These are phyloP conservation scores for Mycena alexandri DNA, from an alignment of 768 basidiomycete species.

Conservation along the genomic window DNA sequence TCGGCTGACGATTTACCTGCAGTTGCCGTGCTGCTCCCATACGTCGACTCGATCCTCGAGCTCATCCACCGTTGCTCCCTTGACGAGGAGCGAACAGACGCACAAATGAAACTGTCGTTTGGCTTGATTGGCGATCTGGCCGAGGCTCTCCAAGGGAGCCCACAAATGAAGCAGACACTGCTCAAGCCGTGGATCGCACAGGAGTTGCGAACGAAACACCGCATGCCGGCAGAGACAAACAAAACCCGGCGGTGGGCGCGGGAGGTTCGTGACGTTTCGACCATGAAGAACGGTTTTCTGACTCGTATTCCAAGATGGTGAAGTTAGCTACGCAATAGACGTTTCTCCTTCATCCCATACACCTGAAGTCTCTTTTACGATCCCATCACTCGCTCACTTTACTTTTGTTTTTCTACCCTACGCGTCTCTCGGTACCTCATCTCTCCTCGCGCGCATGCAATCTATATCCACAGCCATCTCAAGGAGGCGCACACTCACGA, in stretches of 20 bases:
- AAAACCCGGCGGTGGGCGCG: slow-evolving; percentile 94
- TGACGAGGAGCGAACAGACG: slow-evolving; percentile 89
- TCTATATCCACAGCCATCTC: slow-evolving; percentile 53
- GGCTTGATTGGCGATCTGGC: slow-evolving; percentile 96
- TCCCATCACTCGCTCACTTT: slow-evolving; percentile 26
- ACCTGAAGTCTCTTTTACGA: slow-evolving; percentile 19
- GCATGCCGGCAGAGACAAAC: slow-evolving; percentile 84
- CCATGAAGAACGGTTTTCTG: not conserved
- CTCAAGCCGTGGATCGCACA: slow-evolving; percentile 83
- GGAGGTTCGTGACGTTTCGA: slow-evolving; percentile 69
- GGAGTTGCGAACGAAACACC: slow-evolving; percentile 79
- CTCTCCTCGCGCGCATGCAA: slow-evolving; percentile 62
- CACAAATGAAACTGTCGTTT: slow-evolving; percentile 78
- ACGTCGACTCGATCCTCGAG: slow-evolving; percentile 82
- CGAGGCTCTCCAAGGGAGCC: slow-evolving; percentile 83
- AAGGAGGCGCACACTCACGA: slow-evolving; percentile 42
- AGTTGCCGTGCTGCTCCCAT: slow-evolving; percentile 72
- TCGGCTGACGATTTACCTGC: slow-evolving; percentile 29
- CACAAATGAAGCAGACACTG: slow-evolving; percentile 81
- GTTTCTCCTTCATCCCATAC: slow-evolving; percentile 2
- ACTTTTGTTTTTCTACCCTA: slow-evolving; percentile 43
- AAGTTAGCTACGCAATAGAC: slow-evolving; percentile 83
- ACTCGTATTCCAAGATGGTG: slow-evolving; percentile 68
- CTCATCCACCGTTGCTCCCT: slow-evolving; percentile 81
- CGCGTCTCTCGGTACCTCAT: slow-evolving; percentile 43